These are phyloP conservation scores for Pythium monospermum DNA, from an alignment of 352 stramenopile genomes.

Conservation along the genomic window DNA sequence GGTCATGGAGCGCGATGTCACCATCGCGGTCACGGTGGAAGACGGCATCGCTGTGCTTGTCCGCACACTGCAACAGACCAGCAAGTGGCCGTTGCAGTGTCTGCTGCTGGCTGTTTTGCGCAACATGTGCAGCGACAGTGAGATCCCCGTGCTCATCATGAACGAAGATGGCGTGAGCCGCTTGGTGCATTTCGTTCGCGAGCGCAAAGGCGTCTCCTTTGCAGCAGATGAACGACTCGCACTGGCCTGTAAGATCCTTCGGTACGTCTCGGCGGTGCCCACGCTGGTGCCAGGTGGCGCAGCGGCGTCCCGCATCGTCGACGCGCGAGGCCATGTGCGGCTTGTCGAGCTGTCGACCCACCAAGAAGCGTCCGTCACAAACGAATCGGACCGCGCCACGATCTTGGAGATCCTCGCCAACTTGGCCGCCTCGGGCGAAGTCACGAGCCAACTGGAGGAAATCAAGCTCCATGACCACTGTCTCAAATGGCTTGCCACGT, in stretches of 20 bases:
- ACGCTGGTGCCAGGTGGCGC: constrained; percentile 21
- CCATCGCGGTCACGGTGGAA: constrained; percentile 63
- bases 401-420: constrained; percentile 52
- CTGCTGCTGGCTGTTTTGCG: constrained; percentile 40
- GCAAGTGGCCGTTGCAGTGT: constrained; percentile 33
- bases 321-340: constrained; percentile 27
- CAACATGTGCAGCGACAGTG: constrained; percentile 50
- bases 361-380: constrained; percentile 14
- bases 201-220: constrained; percentile 24
- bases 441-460: constrained; percentile 24
- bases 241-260: constrained; percentile 40
- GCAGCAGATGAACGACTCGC: constrained; percentile 32
- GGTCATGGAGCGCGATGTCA: constrained; percentile 42
- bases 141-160: constrained; percentile 62
- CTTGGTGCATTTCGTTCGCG: constrained; percentile 42
- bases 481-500: constrained; percentile 28
- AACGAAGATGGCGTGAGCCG: constrained; percentile 34
- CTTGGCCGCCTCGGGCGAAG: constrained; percentile 26
- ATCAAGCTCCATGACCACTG: constrained; percentile 50
- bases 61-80: constrained; percentile 31
- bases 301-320: constrained; percentile 32
- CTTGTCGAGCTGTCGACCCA: constrained; percentile 30
- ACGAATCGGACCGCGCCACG: constrained; percentile 10
- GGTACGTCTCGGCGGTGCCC: constrained; percentile 27
- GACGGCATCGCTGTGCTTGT: constrained; percentile 64